A percentile compares a stretch with the other conserved stretches of the same genome.
Conservation (phyloP, 176 grass and related monocot genomes). For the Ensete glaucum region DNA sequence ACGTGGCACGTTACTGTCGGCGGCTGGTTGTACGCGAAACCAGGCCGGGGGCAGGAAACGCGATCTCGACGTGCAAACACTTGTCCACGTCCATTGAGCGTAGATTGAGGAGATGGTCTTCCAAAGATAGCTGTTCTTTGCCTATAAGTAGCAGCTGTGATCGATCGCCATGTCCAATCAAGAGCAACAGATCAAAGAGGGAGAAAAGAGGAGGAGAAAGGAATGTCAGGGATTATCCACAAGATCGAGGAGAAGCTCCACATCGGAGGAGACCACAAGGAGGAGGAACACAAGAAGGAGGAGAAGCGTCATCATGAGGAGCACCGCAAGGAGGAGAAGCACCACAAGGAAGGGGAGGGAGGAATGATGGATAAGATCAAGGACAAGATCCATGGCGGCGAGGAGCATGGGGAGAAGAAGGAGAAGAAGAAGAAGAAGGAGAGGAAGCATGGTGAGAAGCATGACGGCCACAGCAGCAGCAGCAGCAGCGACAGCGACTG, state of each 20-base stretch:
- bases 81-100: neutral
- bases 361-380: conserved; percentile 75
- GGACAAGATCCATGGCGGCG: conserved; percentile 68
- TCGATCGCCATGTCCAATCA: neutral
- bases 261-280: conserved; percentile 69
- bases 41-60: no score
- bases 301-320: conserved; percentile 17
- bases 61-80: neutral
- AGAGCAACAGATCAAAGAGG: neutral
- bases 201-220: conserved; percentile 6
- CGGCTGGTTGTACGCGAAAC: no score
- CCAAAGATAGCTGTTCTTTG: neutral
- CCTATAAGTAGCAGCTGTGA: conserved; percentile 39
- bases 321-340: conserved; percentile 39
- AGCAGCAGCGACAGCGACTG: conserved; percentile 81
- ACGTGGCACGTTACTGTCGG: no score
- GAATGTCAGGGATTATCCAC: conserved; percentile 81
- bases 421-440: conserved; percentile 41
- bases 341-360: conserved; percentile 45
- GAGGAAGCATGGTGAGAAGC: conserved; percentile 46
- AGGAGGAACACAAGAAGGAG: conserved; percentile 48
- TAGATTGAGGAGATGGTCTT: neutral
- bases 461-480: conserved; percentile 46
- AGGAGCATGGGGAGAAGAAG: conserved; percentile 32
- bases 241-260: conserved; percentile 84